These are phyloP conservation scores for Gracilaria domingensis DNA, from an alignment of 23 red algal genomes.

Conservation along the genomic window DNA sequence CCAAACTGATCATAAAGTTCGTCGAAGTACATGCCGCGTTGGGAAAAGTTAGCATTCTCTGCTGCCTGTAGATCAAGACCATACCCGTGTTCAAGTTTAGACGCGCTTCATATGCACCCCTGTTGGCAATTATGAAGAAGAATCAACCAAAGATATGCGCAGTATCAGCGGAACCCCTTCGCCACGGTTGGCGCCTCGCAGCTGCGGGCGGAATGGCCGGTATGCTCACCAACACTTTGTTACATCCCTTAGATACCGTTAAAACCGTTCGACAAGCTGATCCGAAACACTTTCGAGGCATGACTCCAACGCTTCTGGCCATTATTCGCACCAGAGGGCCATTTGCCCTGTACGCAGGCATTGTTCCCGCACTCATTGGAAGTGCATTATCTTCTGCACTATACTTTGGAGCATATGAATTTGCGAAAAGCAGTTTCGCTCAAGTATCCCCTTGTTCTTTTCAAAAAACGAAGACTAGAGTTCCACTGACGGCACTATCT, in stretches of 20 bases:
- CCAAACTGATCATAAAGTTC: not conserved
- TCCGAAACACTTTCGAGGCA: conserved; percentile 49
- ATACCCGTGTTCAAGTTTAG: not conserved
- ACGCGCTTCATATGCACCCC: not conserved
- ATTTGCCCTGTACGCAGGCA: conserved; percentile 79
- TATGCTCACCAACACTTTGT: conserved; percentile 67
- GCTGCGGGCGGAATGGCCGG: conserved; percentile 88
- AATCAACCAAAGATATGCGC: not conserved
- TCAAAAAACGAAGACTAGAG: conserved; percentile 7
- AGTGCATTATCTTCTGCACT: conserved; percentile 84
- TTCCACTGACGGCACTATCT: conserved; percentile 72
- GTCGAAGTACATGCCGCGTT: too few relatives aligned
- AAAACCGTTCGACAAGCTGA: conserved; percentile 94
- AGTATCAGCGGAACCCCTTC: not conserved
- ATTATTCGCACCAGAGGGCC: conserved; percentile 59
- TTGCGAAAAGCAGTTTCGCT: conserved; percentile 33
- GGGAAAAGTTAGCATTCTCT: not conserved
- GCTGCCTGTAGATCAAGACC: not conserved
- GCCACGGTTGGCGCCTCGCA: conserved; percentile 65
- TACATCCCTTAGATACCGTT: conserved; percentile 91
- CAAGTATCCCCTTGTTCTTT: conserved; percentile 16
- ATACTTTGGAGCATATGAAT: conserved; percentile 93
- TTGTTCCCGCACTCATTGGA: conserved; percentile 81
- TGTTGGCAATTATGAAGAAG: not conserved
- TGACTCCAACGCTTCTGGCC: conserved; percentile 43